These are phyloP conservation scores for Alloascoidea africana DNA, from an alignment of 805 yeast genomes.

Conservation along the genomic window DNA sequence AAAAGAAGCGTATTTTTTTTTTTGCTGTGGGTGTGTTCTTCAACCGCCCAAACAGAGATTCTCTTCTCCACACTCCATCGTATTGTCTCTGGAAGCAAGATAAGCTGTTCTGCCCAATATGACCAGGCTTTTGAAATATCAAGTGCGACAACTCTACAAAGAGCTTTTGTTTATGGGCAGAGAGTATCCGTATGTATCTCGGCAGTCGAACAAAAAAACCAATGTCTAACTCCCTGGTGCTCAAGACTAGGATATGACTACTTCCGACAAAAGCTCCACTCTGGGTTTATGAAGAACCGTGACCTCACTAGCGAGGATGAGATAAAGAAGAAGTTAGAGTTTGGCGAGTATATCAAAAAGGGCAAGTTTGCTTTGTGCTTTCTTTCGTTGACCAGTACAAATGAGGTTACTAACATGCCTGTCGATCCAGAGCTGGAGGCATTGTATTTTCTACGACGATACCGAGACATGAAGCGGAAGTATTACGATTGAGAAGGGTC, in stretches of 20 bases:
- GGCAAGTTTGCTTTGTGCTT: conserved; percentile 1
- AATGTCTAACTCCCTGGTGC: neutral
- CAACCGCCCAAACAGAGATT: too few species aligned
- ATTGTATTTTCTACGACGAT: conserved; percentile 2
- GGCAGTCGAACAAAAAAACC: neutral
- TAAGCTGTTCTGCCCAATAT: too few species aligned
- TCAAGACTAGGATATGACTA: conserved; percentile 1
- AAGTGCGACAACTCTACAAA: neutral
- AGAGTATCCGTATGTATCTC: conserved; percentile 2
- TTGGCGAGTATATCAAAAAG: conserved; percentile 2
- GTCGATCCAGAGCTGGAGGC: conserved; percentile 2
- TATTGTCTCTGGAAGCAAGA: too few species aligned
- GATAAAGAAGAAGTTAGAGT: neutral
- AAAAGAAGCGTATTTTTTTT: too few species aligned
- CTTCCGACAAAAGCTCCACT: conserved; percentile 1
- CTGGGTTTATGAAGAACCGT: conserved; percentile 1
- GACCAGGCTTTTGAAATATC: conserved; percentile 1
- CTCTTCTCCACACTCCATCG: too few species aligned
- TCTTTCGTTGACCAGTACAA: neutral
- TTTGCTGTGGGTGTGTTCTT: too few species aligned
- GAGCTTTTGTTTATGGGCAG: conserved; percentile 2
- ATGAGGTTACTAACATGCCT: neutral
- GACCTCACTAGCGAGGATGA: neutral
- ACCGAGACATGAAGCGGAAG: conserved; percentile 2
- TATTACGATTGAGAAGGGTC: neutral